These are phyloP conservation scores for Hortaea werneckii DNA, from an alignment of 2,329 filamentous ascomycete genomes.

Conservation along the genomic window DNA sequence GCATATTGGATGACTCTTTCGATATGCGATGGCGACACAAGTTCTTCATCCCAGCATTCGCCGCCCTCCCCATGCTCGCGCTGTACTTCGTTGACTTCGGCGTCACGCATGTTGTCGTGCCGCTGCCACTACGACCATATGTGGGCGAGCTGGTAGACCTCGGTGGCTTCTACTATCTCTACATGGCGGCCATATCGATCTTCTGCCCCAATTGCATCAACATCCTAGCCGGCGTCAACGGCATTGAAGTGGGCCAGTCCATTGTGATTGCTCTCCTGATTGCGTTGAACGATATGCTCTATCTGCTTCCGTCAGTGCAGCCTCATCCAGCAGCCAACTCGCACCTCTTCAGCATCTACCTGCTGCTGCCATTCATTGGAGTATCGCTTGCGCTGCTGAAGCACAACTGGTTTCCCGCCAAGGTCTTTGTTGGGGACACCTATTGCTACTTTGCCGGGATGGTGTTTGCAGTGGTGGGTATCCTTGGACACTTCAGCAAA, in stretches of 20 bases:
- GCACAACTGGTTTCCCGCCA: constrained; percentile 94
- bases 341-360: constrained; percentile 90
- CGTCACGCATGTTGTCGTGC: constrained; percentile 89
- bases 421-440: constrained; percentile 93
- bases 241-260: constrained; percentile 91
- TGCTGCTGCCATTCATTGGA: constrained; percentile 86
- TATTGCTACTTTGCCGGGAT: constrained; percentile 99
- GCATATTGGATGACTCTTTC: constrained; percentile 90
- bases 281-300: constrained; percentile 76
- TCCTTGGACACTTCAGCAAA: constrained; percentile 96
- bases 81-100: constrained; percentile 99
- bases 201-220: constrained; percentile 99
- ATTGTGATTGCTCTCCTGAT: constrained; percentile 79
- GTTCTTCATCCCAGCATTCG: constrained; percentile 92
- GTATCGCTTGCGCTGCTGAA: constrained; percentile 76
- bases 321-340: constrained; percentile 92
- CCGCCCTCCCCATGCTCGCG: constrained; percentile 83
- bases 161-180: constrained; percentile 69
- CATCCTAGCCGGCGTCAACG: constrained; percentile 98
- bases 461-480: constrained; percentile 95
- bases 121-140: constrained; percentile 72
- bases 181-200: constrained; percentile 94
- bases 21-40: constrained; percentile 99
- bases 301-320: constrained; percentile 56
- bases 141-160: constrained; percentile 79